A percentile compares a stretch with the other conserved stretches of the same genome.
Evolutionary conservation across 306 rosid species (phyloP).

Genomic region (Psophocarpus tetragonolobus): DNA sequence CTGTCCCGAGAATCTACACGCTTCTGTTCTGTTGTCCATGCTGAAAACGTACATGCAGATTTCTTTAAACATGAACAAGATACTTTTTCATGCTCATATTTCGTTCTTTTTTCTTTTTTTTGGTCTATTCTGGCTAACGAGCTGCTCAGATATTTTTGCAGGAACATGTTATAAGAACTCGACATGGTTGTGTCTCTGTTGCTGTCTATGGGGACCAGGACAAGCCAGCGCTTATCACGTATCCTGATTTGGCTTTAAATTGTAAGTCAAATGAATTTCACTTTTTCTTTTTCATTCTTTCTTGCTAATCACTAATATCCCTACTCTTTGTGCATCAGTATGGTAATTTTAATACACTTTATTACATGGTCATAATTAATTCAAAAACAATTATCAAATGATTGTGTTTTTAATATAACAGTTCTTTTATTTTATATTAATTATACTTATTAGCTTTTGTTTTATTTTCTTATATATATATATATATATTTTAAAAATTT

Average conservation of each 20-base stretch:
- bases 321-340: background rate
- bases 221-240: conserved; percentile 86
- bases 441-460: background rate
- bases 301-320: background rate
- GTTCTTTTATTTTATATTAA: background rate
- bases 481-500: background rate
- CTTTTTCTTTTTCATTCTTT: background rate
- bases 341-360: background rate
- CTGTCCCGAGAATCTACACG: background rate
- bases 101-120: background rate
- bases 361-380: background rate
- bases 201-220: conserved; percentile 84
- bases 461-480: background rate
- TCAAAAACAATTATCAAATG: background rate
- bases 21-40: conserved; percentile 10
- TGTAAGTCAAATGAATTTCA: conserved; percentile 51
- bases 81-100: background rate
- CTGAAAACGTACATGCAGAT: background rate
- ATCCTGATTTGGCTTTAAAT: conserved; percentile 88
- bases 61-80: background rate
- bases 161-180: conserved; percentile 77
- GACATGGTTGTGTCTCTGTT: conserved; percentile 68
- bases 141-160: conserved; percentile 44
- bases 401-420: background rate
- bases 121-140: conserved; percentile 4